These are phyloP conservation scores for Rubroboletus pulcherrimus DNA, from an alignment of 768 basidiomycete genomes.

Conservation along the genomic window DNA sequence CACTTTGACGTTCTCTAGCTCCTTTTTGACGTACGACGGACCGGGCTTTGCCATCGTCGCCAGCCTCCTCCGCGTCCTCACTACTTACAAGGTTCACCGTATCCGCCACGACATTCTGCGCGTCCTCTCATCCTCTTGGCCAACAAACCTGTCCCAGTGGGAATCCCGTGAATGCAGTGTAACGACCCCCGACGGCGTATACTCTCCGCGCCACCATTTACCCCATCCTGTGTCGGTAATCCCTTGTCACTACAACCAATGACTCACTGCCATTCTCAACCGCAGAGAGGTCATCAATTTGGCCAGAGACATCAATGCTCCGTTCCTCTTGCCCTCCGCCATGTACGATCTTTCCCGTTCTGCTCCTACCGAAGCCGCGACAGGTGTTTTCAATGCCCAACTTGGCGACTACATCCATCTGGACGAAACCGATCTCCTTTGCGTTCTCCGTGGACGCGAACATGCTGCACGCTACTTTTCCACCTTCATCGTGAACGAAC, in stretches of 20 bases:
- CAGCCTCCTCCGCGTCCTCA: constrained; percentile 57
- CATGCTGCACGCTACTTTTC: constrained; percentile 71
- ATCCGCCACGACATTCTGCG: constrained; percentile 57
- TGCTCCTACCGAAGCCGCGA: constrained; percentile 56
- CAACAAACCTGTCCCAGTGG: constrained; percentile 60
- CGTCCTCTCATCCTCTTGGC: constrained; percentile 54
- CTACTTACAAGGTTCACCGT: constrained; percentile 58
- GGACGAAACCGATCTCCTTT: constrained; percentile 53
- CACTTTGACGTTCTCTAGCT: constrained; percentile 33
- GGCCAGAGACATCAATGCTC: constrained; percentile 52
- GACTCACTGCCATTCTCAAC: constrained; percentile 5
- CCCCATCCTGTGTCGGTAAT: constrained; percentile 67
- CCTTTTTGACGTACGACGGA: constrained; percentile 43
- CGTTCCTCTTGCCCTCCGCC: constrained; percentile 64
- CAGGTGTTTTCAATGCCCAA: constrained; percentile 43
- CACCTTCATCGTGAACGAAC: constrained; percentile 69
- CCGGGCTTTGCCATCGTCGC: constrained; percentile 52
- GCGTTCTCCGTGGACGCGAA: constrained; percentile 65
- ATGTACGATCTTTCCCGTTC: constrained; percentile 78
- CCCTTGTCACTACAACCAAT: not conserved
- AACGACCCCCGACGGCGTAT: constrained; percentile 46
- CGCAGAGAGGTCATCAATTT: constrained; percentile 63
- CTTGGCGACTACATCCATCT: constrained; percentile 38
- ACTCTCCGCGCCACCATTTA: constrained; percentile 50
- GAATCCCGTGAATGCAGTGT: constrained; percentile 61